These are phyloP conservation scores for Kluyveromyces nonfermentans DNA, from an alignment of 805 yeast genomes.

Conservation along the genomic window DNA sequence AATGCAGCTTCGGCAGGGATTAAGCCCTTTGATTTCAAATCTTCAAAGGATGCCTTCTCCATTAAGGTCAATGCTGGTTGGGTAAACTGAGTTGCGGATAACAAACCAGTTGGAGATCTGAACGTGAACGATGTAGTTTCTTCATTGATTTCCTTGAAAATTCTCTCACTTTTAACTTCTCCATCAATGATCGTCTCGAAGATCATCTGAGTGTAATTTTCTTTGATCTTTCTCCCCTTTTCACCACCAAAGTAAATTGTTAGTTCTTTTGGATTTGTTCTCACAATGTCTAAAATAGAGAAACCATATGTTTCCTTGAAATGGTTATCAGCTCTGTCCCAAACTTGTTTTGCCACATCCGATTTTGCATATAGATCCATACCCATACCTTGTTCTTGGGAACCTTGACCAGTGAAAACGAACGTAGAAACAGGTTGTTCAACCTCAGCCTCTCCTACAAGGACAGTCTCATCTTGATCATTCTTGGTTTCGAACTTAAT, in stretches of 20 bases:
- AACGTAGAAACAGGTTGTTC: conserved; percentile 96
- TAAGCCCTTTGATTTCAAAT: conserved; percentile 90
- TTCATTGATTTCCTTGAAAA: conserved; percentile 84
- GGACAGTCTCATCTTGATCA: conserved; percentile 71
- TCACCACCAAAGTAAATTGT: conserved; percentile 98
- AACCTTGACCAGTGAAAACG: conserved; percentile 99
- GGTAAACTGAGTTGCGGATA: conserved; percentile 97
- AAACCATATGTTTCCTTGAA: conserved; percentile 92
- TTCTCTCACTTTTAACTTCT: conserved; percentile 78
- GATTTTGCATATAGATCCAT: conserved; percentile 93
- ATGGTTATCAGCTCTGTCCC: conserved; percentile 97
- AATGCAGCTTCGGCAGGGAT: conserved; percentile 89
- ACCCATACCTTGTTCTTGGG: conserved; percentile 99
- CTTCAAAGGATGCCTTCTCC: conserved; percentile 99
- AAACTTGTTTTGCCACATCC: conserved; percentile 85
- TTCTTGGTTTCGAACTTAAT: conserved; percentile 85
- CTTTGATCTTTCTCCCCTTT: conserved; percentile 89
- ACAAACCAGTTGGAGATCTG: conserved; percentile 85
- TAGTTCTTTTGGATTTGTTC: conserved; percentile 88
- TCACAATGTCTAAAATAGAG: conserved; percentile 92
- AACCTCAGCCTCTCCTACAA: conserved; percentile 94
- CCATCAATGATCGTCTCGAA: conserved; percentile 92
- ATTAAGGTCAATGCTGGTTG: conserved; percentile 98
- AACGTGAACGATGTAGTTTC: conserved; percentile 79
- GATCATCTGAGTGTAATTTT: conserved; percentile 93